Evolutionary conservation across 176 grass and related monocot genomes (phyloP), one percentile per base, ranked within the genome.

Genomic region (Aegilops umbellulata): DNA sequence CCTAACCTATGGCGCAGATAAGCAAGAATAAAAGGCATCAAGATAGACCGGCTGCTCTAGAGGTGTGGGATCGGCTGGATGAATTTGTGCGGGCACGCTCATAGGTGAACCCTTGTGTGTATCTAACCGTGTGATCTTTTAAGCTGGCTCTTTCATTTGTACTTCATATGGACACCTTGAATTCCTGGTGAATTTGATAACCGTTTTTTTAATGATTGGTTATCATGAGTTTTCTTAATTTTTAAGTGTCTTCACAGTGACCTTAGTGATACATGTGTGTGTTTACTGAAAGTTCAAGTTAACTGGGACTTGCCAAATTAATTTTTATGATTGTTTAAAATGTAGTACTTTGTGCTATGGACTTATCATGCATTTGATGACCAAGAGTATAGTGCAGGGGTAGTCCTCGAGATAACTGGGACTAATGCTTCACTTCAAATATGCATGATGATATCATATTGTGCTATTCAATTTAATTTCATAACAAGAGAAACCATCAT

Each of bases 1-100:
- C 23, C 17, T 26, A 14, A 19, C 46, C 12, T 76, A 20, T 39
- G 65, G 10, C 55, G 51, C 86, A 98, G 96, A 95, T 98, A 82
- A 98, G 96, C 88, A 98, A 98, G 86, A 92, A 95, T 67, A 98
- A 98, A 85, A 88, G 96, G 74, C 96, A 98, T 91, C 96, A 98
- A 82, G 96, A 98, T 76, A 94, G 96, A 88, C 89, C 96, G 77
- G 93, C 96, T 42, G 93, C 96, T 46, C 84, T 98, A 64, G 93
- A 98, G 92, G 84, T 98, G 74, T 98, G 93, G 93, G 96, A 98
- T 67, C 89, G 92, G 39, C 77, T 95, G 65, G 96, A 98, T 53
- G 93, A 90, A 81, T 95, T 98, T 88, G 85, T 94, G 88, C 90
- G 92, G 46, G 90, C 82, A 3, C 81, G 85, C 26, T 15, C 89